phyloP scores from a whole-genome alignment of 306 rosid species.

The Cotoneaster glaucophyllus region DNA sequence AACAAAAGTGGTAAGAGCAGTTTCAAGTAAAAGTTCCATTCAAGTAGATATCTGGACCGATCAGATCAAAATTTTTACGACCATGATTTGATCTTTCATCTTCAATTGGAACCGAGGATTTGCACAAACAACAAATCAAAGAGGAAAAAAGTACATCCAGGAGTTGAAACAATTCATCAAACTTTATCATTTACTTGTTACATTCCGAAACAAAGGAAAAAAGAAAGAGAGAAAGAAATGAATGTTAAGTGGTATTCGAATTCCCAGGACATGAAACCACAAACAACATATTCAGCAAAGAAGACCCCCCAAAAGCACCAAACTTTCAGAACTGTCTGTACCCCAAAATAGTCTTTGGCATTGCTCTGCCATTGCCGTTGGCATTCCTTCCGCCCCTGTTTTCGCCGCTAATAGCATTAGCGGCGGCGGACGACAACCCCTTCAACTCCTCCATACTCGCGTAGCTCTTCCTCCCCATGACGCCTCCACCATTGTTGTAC shows the following conservation, averaged over 20 bases:
- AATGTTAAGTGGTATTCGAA: neutral
- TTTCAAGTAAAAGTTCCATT: too few species aligned
- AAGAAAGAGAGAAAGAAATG: neutral
- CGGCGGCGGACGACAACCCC: slow-evolving; percentile 53
- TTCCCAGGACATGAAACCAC: neutral
- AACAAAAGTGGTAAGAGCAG: too few species aligned
- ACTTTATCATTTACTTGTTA: neutral
- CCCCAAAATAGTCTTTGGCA: slow-evolving; percentile 39
- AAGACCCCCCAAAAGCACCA: neutral
- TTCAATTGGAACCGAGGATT: neutral
- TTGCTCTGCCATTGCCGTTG: slow-evolving; percentile 14
- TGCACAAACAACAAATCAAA: neutral
- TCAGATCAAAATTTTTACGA: too few species aligned
- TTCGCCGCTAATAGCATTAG: slow-evolving; percentile 60
- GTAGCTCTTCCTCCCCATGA: slow-evolving; percentile 74
- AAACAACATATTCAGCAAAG: neutral
- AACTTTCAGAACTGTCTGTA: slow-evolving; percentile 39
- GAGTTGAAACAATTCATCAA: neutral
- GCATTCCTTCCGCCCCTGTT: slow-evolving; percentile 40
- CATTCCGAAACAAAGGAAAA: neutral
- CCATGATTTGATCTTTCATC: neutral
- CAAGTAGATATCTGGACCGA: too few species aligned
- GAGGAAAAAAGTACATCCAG: too few species aligned
- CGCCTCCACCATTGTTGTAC: slow-evolving; percentile 21
- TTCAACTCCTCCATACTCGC: slow-evolving; percentile 64